A percentile compares a stretch with the other conserved stretches of the same genome.
Evolutionary conservation across 192 early-diverging fungal species (phyloP).

Genomic region (Phycomyces blakesleeanus): DNA sequence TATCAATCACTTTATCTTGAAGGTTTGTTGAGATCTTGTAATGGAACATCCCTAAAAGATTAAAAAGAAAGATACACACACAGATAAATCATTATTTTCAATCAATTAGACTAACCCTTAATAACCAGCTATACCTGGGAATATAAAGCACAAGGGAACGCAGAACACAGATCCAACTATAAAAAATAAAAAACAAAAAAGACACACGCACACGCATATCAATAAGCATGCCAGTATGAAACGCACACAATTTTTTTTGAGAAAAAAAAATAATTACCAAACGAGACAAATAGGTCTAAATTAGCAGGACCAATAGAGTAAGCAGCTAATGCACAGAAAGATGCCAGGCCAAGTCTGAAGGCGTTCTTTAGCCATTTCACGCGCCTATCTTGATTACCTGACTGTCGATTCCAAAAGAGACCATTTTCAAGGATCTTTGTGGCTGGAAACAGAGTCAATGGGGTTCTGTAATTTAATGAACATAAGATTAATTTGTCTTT

Average conservation of each 20-base stretch:
- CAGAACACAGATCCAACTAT: slow-evolving; percentile 73
- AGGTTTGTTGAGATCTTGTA: slow-evolving; percentile 47
- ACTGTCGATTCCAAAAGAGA: slow-evolving; percentile 56
- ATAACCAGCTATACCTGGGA: slow-evolving; percentile 48
- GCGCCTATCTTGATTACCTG: slow-evolving; percentile 36
- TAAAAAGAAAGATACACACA: too few species aligned
- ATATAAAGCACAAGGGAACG: slow-evolving; percentile 73
- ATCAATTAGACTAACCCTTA: too few species aligned
- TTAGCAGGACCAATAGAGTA: slow-evolving; percentile 62
- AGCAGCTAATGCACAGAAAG: slow-evolving; percentile 59
- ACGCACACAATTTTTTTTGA: too few species aligned
- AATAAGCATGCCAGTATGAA: not conserved
- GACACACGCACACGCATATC: not conserved
- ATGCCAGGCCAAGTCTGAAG: slow-evolving; percentile 56
- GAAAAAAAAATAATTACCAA: slow-evolving; percentile 35
- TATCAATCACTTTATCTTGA: slow-evolving; percentile 48
- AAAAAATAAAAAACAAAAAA: not conserved
- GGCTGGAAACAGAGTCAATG: slow-evolving; percentile 80
- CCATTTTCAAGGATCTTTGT: slow-evolving; percentile 77
- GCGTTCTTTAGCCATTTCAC: slow-evolving; percentile 74
- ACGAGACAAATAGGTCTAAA: slow-evolving; percentile 81
- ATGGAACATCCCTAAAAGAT: slow-evolving; percentile 72
- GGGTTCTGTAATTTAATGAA: slow-evolving; percentile 41
- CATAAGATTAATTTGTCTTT: not conserved
- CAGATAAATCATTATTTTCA: too few species aligned